phyloP scores from a whole-genome alignment of 306 rosid species.

The Cicer cuneatum region DNA sequence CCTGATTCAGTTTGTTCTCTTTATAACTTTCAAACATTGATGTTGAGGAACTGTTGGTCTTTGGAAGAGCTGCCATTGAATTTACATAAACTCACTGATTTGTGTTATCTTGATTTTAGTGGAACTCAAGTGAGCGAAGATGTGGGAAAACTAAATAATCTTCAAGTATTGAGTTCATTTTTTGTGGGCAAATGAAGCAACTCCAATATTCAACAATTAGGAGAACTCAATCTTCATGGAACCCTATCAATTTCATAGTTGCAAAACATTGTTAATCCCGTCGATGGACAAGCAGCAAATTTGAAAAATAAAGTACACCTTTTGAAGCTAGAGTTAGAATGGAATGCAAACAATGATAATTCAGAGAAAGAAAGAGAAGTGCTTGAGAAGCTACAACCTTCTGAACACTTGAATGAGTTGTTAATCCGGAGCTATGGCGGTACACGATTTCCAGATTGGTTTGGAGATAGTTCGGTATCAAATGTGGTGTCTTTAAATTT shows the following conservation, averaged over 20 bases:
- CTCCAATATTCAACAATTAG: constrained; percentile 18
- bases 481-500: constrained; percentile 15
- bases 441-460: constrained; percentile 27
- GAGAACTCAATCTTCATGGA: constrained; percentile 23
- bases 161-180: constrained; percentile 10
- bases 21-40: constrained; percentile 21
- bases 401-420: neutral
- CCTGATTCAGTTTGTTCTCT: constrained; percentile 22
- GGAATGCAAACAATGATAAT: neutral
- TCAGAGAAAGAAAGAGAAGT: constrained; percentile 1
- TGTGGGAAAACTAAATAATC: constrained; percentile 9
- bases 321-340: neutral
- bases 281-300: neutral
- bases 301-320: constrained; percentile 3
- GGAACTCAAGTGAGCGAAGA: constrained; percentile 1
- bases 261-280: constrained; percentile 15
- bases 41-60: neutral
- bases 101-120: neutral
- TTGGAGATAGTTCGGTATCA: constrained; percentile 34
- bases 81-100: constrained; percentile 8
- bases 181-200: neutral
- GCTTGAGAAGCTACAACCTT: constrained; percentile 41
- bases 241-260: neutral
- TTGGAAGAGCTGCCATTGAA: constrained; percentile 23
- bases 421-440: constrained; percentile 16